A percentile compares a stretch with the other conserved stretches of the same genome.
phyloP scores from a whole-genome alignment of 306 rosid genomes.

The Oxytropis ochrocephala region DNA sequence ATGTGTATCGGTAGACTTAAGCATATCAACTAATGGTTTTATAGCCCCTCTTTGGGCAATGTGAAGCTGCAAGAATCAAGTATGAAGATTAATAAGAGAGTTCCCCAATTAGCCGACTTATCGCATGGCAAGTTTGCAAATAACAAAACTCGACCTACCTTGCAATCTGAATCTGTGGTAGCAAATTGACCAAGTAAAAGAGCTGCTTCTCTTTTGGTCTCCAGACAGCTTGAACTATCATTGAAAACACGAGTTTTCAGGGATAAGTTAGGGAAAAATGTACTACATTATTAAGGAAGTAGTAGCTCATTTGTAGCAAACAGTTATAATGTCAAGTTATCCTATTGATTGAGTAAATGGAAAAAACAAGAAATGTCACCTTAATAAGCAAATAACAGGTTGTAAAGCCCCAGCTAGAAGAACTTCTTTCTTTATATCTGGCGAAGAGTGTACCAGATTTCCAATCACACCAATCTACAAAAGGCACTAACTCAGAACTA shows the following conservation, averaged over 20 bases:
- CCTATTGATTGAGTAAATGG: not conserved
- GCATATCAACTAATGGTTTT: conserved; percentile 81
- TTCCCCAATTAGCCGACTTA: not conserved
- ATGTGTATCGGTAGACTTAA: conserved; percentile 68
- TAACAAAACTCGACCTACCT: conserved; percentile 31
- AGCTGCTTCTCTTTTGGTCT: conserved; percentile 67
- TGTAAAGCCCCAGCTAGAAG: conserved; percentile 66
- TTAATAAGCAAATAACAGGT: conserved; percentile 53
- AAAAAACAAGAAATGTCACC: conserved; percentile 29
- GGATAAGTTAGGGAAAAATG: not conserved
- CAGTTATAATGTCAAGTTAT: not conserved
- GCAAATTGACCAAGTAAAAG: conserved; percentile 77
- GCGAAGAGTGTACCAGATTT: conserved; percentile 76
- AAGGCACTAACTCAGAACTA: not conserved
- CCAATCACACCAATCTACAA: conserved; percentile 70
- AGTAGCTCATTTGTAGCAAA: not conserved
- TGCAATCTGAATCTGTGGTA: conserved; percentile 55
- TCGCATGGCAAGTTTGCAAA: not conserved
- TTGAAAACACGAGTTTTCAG: not conserved
- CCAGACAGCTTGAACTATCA: conserved; percentile 50
- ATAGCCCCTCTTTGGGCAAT: conserved; percentile 95
- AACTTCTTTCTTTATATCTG: conserved; percentile 52
- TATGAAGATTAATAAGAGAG: not conserved
- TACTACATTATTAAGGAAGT: not conserved
- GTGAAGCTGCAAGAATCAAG: conserved; percentile 37